These are phyloP conservation scores for Fusarium brevicatenulatum DNA, from an alignment of 2,329 filamentous ascomycete genomes.

Conservation along the genomic window DNA sequence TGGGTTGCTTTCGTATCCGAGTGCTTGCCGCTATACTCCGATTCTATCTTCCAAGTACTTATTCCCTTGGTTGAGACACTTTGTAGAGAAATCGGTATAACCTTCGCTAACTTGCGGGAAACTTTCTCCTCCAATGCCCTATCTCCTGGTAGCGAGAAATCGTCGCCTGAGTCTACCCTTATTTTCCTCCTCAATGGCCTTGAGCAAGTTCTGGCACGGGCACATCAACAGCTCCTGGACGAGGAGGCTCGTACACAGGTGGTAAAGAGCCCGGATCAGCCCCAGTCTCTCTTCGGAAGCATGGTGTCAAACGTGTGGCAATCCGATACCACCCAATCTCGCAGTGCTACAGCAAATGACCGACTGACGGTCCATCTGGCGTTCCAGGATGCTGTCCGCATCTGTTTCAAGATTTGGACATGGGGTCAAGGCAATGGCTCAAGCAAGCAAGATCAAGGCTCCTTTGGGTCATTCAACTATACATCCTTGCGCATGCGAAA, in stretches of 20 bases:
- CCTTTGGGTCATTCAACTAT: conserved; percentile 85
- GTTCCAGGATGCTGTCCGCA: conserved; percentile 93
- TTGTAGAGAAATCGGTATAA: conserved; percentile 78
- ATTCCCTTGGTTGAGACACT: conserved; percentile 92
- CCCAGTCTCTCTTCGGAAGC: conserved; percentile 90
- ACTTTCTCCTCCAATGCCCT: conserved; percentile 62
- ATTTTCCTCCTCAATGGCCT: conserved; percentile 92
- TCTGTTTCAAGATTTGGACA: conserved; percentile 94
- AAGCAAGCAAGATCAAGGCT: conserved; percentile 69
- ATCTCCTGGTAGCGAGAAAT: conserved; percentile 38
- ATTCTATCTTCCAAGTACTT: conserved; percentile 87
- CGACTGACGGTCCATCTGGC: conserved; percentile 93
- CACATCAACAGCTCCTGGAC: conserved; percentile 81
- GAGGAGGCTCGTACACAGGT: conserved; percentile 78
- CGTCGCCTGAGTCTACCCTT: conserved; percentile 73
- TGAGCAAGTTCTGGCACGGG: conserved; percentile 87
- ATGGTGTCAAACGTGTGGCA: conserved; percentile 94
- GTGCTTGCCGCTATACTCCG: conserved; percentile 84
- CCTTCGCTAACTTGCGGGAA: conserved; percentile 75
- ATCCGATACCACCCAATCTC: conserved; percentile 78
- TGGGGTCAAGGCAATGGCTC: conserved; percentile 79
- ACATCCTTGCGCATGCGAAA: conserved; percentile 93
- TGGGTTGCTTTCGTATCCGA: conserved; percentile 90
- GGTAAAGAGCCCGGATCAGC: conserved; percentile 82
- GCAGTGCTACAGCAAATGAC: conserved; percentile 89